Base-by-base conservation (phyloP, 768 basidiomycete species). In the Tulasnella sp. region DNA sequence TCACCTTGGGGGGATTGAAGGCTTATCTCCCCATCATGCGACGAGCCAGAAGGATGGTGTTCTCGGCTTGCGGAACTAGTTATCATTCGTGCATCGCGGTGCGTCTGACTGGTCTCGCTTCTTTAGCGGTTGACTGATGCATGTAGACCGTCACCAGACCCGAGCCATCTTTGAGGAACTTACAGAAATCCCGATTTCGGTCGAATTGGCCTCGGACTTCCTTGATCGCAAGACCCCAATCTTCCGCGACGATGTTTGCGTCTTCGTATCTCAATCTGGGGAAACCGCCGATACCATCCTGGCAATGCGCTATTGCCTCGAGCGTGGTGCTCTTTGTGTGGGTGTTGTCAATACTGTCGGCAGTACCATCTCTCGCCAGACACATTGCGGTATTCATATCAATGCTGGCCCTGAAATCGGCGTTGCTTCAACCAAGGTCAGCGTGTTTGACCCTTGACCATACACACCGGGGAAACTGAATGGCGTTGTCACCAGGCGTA, bases 261-360 rank as follows among this genome's bases (percentile, higher is more conserved):
- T 99, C 81, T 98, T 99, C 86, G 88, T 99, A 80, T 95, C 93
- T 80, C 98, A 99, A 85, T 97, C 95, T 81, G 98, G 98, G 79
- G 98, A 99, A 87, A 99, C 98, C 0, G 98, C 98, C 51, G 98
- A 99, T 83, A 99, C 95, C 37, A 97, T 99, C 85, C 87, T 99
- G 80, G 95, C 96, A 35, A 86, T 99, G 86, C 91, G 94, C 79
- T 99, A 99, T 87, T 99, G 96, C 85, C 84, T 98, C 82, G 98
- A 99, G 84, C 90, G 98, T 79, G 98, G 98, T 69, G 97, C 98
- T 10, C 90, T 99, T 67, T 96, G 94, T 83, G 90, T 99, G 70
- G 98, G 98, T 87, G 94, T 99, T 73, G 96, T 99, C 84, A 99
- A 99, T 87, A 96, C 95, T 46, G 98, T 99, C 82, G 98, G 98